phyloP scores from a whole-genome alignment of 2,329 filamentous ascomycete genomes.

The Bretziella fagacearum region DNA sequence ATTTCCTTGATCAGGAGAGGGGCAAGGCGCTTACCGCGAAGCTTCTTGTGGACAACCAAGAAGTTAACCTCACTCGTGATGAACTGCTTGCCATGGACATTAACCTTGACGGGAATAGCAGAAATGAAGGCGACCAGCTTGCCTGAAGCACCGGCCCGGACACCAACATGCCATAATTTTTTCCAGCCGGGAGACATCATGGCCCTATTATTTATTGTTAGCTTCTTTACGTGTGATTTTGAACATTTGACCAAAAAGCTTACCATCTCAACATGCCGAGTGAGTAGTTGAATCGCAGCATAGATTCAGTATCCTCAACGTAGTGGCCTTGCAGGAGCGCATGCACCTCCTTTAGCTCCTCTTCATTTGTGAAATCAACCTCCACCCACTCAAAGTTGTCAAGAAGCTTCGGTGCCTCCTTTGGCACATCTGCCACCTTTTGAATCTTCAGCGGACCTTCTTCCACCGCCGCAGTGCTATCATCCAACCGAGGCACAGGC shows the following conservation, averaged over 20 bases:
- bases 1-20: slow-evolving; percentile 97
- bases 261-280: slow-evolving; percentile 77
- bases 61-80: slow-evolving; percentile 92
- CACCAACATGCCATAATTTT: slow-evolving; percentile 87
- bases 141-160: slow-evolving; percentile 64
- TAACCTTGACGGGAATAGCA: slow-evolving; percentile 70
- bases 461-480: slow-evolving; percentile 31
- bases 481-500: slow-evolving; percentile 72
- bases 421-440: slow-evolving; percentile 60
- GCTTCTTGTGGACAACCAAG: slow-evolving; percentile 94
- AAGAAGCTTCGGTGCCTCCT: slow-evolving; percentile 56
- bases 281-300: slow-evolving; percentile 96
- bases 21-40: slow-evolving; percentile 78
- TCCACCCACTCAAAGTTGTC: slow-evolving; percentile 89
- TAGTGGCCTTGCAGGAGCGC: slow-evolving; percentile 86
- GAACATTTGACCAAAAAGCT: slow-evolving; percentile 17
- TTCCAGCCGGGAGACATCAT: slow-evolving; percentile 90
- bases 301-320: slow-evolving; percentile 90
- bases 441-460: slow-evolving; percentile 68
- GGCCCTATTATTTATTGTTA: slow-evolving; percentile 40
- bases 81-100: slow-evolving; percentile 59
- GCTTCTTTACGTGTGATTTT: not conserved
- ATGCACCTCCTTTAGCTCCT: slow-evolving; percentile 75
- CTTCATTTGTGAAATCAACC: slow-evolving; percentile 64
- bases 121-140: slow-evolving; percentile 94